Percentiles rank a stretch among this genome's conserved stretches.
phyloP scores from a whole-genome alignment of 1,139 yeast species.

The Entelexis paramagnoliae region DNA sequence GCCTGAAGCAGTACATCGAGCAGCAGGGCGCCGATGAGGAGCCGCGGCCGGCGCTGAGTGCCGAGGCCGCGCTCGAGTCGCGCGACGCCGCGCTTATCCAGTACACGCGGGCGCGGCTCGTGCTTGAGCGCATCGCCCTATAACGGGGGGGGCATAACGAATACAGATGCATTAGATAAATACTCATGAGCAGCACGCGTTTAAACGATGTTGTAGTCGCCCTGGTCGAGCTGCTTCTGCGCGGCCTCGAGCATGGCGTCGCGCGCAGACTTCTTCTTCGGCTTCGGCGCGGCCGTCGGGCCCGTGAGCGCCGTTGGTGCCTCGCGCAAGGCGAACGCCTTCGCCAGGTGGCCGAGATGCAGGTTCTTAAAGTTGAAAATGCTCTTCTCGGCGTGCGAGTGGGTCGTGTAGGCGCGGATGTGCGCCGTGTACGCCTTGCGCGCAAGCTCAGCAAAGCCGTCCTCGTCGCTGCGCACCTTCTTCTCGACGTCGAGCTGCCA shows the following conservation, averaged over 20 bases:
- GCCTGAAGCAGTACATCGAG: constrained; percentile 2
- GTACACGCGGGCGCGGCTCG: constrained; percentile 14
- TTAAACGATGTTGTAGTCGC: constrained; percentile 60
- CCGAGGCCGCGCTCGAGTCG: constrained; percentile 15
- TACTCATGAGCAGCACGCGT: constrained; percentile 21
- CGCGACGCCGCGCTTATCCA: constrained; percentile 11
- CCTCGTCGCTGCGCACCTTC: constrained; percentile 55
- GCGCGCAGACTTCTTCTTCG: constrained; percentile 24
- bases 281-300: constrained; percentile 29
- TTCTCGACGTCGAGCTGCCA: constrained; percentile 90
- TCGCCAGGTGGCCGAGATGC: constrained; percentile 93
- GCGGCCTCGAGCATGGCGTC: constrained; percentile 76
- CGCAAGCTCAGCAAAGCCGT: constrained; percentile 52
- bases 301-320: constrained; percentile 50
- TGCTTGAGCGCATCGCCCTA: constrained; percentile 9
- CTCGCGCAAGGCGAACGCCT: constrained; percentile 87
- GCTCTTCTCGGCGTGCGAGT: constrained; percentile 64
- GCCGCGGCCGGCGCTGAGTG: neutral
- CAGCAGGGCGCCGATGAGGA: neutral
- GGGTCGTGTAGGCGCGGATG: constrained; percentile 94
- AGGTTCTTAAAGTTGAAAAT: constrained; percentile 69
- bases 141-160: neutral
- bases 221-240: constrained; percentile 51
- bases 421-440: constrained; percentile 77
- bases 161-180: neutral